A percentile compares a stretch with the other conserved stretches of the same genome.
These are phyloP conservation scores for Neurospora terricola DNA, from an alignment of 495 filamentous ascomycete genomes.

Conservation along the genomic window DNA sequence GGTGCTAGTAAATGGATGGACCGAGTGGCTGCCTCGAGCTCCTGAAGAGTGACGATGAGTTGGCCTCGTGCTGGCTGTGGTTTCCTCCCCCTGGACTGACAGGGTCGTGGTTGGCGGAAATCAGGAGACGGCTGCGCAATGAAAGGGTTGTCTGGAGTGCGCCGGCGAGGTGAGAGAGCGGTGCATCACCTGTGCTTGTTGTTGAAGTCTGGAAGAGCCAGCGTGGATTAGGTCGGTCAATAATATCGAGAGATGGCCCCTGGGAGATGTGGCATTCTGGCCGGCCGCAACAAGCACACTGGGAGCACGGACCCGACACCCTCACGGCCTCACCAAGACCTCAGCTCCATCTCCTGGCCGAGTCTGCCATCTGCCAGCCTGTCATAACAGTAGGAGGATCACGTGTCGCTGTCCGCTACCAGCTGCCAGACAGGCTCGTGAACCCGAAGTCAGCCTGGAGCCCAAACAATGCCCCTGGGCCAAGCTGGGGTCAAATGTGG, in stretches of 20 bases:
- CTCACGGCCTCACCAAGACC: background rate
- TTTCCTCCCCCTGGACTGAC: constrained; percentile 2
- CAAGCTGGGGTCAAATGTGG: background rate
- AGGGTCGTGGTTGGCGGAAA: constrained; percentile 3
- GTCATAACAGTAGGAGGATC: background rate
- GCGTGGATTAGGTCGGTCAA: constrained; percentile 15
- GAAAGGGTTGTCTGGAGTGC: constrained; percentile 6
- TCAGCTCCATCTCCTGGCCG: background rate
- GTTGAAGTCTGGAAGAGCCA: constrained; percentile 13
- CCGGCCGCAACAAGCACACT: constrained; percentile 1
- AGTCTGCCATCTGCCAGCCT: constrained; percentile 13
- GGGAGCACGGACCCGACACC: background rate
- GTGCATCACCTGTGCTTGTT: constrained; percentile 17
- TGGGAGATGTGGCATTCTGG: constrained; percentile 30
- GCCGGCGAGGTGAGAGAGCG: constrained; percentile 12
- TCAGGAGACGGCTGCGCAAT: constrained; percentile 5
- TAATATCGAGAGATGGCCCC: constrained; percentile 17
- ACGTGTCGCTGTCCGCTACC: constrained; percentile 6
- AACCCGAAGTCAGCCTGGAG: background rate
- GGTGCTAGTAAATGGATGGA: background rate
- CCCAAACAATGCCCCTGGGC: background rate
- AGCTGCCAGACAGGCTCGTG: background rate
- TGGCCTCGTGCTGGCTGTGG: background rate
- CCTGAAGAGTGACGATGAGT: background rate
- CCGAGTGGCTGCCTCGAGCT: background rate